Evolutionary conservation across 2,329 filamentous ascomycete species (phyloP).

Genomic region (Colletotrichum karsti): DNA sequence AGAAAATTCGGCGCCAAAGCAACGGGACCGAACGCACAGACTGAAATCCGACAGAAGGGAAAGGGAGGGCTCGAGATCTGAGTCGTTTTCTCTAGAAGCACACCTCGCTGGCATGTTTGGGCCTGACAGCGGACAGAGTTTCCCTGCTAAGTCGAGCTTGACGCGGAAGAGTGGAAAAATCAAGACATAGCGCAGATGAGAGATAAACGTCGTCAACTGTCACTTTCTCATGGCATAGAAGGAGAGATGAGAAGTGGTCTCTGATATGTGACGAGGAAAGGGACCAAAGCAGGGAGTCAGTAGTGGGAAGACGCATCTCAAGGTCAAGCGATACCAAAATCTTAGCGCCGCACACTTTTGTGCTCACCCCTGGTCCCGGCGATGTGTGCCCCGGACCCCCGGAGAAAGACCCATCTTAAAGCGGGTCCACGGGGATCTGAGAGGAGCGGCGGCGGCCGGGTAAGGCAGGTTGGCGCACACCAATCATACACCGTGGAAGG

Average conservation of each 20-base stretch:
- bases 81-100: slow-evolving; percentile 13
- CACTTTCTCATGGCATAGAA: slow-evolving; percentile 10
- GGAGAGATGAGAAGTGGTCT: not conserved
- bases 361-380: slow-evolving; percentile 20
- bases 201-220: slow-evolving; percentile 15
- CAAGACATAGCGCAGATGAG: not conserved
- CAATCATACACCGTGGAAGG: not conserved
- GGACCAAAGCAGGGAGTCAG: not conserved
- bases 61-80: slow-evolving; percentile 18
- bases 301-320: not conserved
- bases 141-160: not conserved
- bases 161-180: not conserved
- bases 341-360: slow-evolving; percentile 4
- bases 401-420: not conserved
- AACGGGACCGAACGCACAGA: slow-evolving; percentile 18
- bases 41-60: slow-evolving; percentile 15
- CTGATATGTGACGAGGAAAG: slow-evolving; percentile 20
- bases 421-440: not conserved
- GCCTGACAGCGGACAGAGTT: not conserved
- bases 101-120: not conserved
- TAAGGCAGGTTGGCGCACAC: slow-evolving; percentile 9
- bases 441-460: slow-evolving; percentile 17
- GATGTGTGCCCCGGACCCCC: slow-evolving; percentile 20
- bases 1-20: not conserved
- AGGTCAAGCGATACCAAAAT: slow-evolving; percentile 15